Conservation (phyloP, 495 filamentous ascomycete species). For the Penicillium lividum region DNA sequence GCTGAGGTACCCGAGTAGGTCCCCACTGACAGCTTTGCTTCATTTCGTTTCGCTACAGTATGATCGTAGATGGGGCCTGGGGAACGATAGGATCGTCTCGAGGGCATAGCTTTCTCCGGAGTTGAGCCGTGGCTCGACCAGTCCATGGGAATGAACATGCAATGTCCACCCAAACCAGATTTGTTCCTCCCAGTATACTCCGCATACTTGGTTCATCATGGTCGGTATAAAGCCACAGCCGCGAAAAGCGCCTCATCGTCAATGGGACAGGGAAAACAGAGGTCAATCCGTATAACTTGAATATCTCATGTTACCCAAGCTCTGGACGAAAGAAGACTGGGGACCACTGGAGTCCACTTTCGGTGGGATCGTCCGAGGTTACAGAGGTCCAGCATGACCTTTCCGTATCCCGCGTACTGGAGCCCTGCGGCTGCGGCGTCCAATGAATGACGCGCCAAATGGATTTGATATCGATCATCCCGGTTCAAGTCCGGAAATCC, state of each 20-base stretch:
- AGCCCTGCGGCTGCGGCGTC: conserved; percentile 31
- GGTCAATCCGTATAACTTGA: too few species aligned
- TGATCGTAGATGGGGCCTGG: conserved; percentile 2
- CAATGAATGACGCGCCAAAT: conserved; percentile 27
- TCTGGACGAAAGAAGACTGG: conserved; percentile 26
- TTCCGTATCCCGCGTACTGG: conserved; percentile 19
- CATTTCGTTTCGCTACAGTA: conserved; percentile 4
- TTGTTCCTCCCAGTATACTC: too few species aligned
- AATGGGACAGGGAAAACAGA: too few species aligned
- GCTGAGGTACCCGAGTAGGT: conserved; percentile 11
- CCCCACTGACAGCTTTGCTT: conserved; percentile 12
- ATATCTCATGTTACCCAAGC: conserved; percentile 10
- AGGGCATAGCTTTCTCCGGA: conserved; percentile 13
- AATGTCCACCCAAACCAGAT: background rate
- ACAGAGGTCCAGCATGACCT: conserved; percentile 14
- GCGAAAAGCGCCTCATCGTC: conserved; percentile 25
- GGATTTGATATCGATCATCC: conserved; percentile 31
- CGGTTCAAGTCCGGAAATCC: conserved; percentile 20
- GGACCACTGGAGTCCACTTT: conserved; percentile 15
- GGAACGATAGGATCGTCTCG: conserved; percentile 8
- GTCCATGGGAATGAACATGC: background rate
- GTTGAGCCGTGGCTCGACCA: conserved; percentile 20
- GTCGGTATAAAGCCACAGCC: conserved; percentile 15
- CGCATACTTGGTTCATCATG: too few species aligned
- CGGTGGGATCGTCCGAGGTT: conserved; percentile 24